Base-by-base conservation (phyloP, 306 rosid genomes). In the Dryas octopetala region DNA sequence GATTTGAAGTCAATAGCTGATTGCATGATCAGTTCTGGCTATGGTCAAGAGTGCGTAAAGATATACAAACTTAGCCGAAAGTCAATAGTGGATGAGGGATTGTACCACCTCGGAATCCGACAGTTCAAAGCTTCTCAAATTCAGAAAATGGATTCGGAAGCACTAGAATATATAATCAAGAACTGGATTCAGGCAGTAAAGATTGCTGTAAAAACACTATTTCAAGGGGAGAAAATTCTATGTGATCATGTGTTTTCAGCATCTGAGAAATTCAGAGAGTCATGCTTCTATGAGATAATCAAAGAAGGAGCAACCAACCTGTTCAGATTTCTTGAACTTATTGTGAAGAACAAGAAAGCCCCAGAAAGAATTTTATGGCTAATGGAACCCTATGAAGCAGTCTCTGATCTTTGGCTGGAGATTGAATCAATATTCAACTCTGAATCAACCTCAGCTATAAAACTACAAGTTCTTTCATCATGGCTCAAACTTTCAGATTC, bases 21-120 rank as follows among this genome's bases (percentile, higher is more conserved):
- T 23, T 88, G 88, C 53, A 88, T 88, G 92, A 85, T 86, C 49
- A 63, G 68, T 17, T 77, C 80, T 53, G 92, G 92, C 45, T 88
- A 86, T 80, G 88, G 85, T 6, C 78, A 72, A 65, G 90, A 88
- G 80, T 86, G 90, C 15, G 67, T 67, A 44, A 84, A 74, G 74
- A 75, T 82, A 43, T 88, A 84, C 76, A 83, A 60, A 17, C 13
- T 52, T 9, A 68, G 86, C 28, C 41, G 92, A 69, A 86, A 83
- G 61, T 84, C 88, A 10, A 78, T 69, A 2, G 47, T 84, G n/a
- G 88, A 88, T 2, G 90, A 82, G 76, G 82, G 81, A n/a, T 50
- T 88, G 81, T 62, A 63, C 68, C 78, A 46, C 62, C 85, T 87
- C 4, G 84, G 84, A 67, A 73, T 81, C 26, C 78, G 80, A 62